Conservation (phyloP, 768 basidiomycete species). For the Auriculariales sp. region DNA sequence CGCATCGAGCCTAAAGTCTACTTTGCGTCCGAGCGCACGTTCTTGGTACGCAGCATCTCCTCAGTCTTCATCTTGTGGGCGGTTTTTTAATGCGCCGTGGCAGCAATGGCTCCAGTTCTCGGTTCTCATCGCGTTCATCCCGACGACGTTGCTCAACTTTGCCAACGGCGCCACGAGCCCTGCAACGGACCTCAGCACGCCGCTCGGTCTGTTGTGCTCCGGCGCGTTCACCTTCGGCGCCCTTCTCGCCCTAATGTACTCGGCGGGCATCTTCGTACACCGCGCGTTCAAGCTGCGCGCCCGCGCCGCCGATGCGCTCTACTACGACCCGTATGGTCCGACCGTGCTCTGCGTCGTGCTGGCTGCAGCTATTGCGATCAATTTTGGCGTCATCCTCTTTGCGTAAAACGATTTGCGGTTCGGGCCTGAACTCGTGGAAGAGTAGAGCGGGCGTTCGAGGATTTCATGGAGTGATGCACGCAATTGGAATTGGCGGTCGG, state of each 20-base stretch:
- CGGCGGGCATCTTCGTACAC: constrained; percentile 66
- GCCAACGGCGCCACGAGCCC: constrained; percentile 50
- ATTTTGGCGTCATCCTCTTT: constrained; percentile 31
- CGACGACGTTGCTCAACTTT: constrained; percentile 84
- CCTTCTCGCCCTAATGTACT: constrained; percentile 75
- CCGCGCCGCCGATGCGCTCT: constrained; percentile 63
- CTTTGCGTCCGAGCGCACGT: constrained; percentile 91
- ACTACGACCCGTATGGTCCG: constrained; percentile 84
- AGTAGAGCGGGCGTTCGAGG: too few relatives aligned
- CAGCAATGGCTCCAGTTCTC: constrained; percentile 86
- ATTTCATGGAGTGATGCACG: too few relatives aligned
- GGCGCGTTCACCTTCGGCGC: constrained; percentile 83
- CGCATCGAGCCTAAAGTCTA: constrained; percentile 96
- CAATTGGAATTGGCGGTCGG: too few relatives aligned
- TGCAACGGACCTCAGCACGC: constrained; percentile 5
- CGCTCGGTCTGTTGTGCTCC: constrained; percentile 65
- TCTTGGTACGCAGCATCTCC: constrained; percentile 68
- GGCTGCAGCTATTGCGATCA: constrained; percentile 54
- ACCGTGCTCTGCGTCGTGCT: constrained; percentile 58
- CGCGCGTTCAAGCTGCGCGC: constrained; percentile 54
- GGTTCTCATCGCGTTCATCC: constrained; percentile 78
- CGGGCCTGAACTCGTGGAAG: too few relatives aligned
- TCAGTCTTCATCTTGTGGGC: neutral
- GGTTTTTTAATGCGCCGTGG: neutral
- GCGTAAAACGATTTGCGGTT: too few relatives aligned